Evolutionary conservation across 2,329 filamentous ascomycete species (phyloP), one percentile per base, ranked within the genome.

Genomic region (Hypoxylon sp.): DNA sequence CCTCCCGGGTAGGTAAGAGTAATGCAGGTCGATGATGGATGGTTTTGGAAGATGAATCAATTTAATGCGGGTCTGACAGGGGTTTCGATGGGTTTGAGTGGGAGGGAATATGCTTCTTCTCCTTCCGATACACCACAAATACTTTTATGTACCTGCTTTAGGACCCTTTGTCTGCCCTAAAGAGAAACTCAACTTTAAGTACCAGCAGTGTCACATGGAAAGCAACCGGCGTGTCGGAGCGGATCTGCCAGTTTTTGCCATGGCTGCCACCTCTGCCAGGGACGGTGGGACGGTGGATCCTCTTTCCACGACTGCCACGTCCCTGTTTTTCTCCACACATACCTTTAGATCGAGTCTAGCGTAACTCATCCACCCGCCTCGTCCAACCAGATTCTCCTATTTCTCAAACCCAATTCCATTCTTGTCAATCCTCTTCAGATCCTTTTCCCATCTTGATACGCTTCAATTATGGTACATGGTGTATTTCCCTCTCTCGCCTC

Each of bases 1-100:
- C 25, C 28, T 32, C 28, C 17, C 34, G 17, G 36, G 46, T 13
- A 56, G 34, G 51, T 48, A 57, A 49, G 59, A 60, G 41, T 58
- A 52, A 25, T 28, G 50, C n/a, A 60, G 19, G 48, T 59, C 55
- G 49, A 62, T 66, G 63, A 60, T 68, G 66, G 49, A 59, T 50
- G 60, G 43, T 61, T 67, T 68, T 53, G 52, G 57, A 60, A 61
- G 57, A 69, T 65, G 64, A 67, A 67, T 60, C 43, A 69, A 67
- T 67, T 64, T 69, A 62, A 60, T 69, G 58, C 52, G 67, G 63
- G 63, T 60, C 63, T 41, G 34, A 64, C 67, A 69, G 52, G 67
- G 67, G 60, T 30, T 30, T 30, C 9, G 6, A 30, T 30, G 28
- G 28, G 28, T 30, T 30, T 13, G 11, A 1, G 23, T 48, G 55